These are phyloP conservation scores for Rhodosporidiobolus sp. DNA, from an alignment of 768 basidiomycete species.

Conservation along the genomic window DNA sequence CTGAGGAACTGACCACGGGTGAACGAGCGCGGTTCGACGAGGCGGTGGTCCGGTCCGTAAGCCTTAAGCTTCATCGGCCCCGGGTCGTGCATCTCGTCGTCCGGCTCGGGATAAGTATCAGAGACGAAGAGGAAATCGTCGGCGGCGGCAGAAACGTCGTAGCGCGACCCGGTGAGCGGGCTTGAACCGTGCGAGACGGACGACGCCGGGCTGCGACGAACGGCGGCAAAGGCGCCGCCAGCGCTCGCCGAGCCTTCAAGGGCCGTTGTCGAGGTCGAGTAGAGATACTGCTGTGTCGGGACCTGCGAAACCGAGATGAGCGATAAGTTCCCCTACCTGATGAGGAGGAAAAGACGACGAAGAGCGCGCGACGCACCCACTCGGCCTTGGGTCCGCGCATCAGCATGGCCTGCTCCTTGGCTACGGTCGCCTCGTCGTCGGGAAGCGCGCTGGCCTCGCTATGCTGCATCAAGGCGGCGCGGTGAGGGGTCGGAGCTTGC, in stretches of 20 bases:
- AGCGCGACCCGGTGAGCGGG: not conserved
- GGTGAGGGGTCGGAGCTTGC: constrained; percentile 8
- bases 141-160: constrained; percentile 10
- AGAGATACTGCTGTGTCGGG: constrained; percentile 24
- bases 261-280: constrained; percentile 3
- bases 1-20: constrained; percentile 70
- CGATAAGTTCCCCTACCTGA: not conserved
- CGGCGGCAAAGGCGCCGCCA: not conserved
- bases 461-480: constrained; percentile 11
- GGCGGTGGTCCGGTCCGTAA: constrained; percentile 52
- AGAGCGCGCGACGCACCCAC: constrained; percentile 7
- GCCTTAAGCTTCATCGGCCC: constrained; percentile 10
- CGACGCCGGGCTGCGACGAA: constrained; percentile 4
- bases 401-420: constrained; percentile 16
- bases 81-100: constrained; percentile 37
- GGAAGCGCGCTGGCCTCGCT: not conserved
- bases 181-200: not conserved
- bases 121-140: constrained; percentile 22
- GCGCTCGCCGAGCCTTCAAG: not conserved
- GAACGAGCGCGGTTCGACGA: constrained; percentile 58
- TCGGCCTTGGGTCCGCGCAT: constrained; percentile 14
- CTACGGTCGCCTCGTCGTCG: not conserved
- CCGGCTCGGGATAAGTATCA: constrained; percentile 21
- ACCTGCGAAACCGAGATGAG: not conserved
- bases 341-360: too few species aligned